These are phyloP conservation scores for Avena eriantha DNA, from an alignment of 176 grass and related monocot genomes.

Conservation along the genomic window DNA sequence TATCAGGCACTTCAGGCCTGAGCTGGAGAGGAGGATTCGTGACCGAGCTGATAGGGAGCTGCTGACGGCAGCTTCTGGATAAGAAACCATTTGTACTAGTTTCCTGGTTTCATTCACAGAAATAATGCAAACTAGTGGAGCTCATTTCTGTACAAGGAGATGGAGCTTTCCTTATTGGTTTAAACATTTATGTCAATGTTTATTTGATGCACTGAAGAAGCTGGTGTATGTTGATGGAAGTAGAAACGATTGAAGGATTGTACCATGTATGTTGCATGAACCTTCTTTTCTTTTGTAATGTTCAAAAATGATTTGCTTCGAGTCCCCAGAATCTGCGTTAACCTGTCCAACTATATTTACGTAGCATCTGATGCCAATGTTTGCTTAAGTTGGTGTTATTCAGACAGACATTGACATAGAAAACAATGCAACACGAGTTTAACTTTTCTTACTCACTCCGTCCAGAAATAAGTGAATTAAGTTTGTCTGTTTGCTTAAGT, in stretches of 20 bases:
- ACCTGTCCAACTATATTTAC: not conserved
- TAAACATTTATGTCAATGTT: slow-evolving; percentile 51
- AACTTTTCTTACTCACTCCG: too few species aligned
- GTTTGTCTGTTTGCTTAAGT: not conserved
- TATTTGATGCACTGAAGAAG: slow-evolving; percentile 46
- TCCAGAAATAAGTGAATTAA: too few species aligned
- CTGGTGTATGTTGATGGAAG: slow-evolving; percentile 45
- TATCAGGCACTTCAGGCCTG: slow-evolving; percentile 94
- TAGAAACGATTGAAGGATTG: slow-evolving; percentile 43
- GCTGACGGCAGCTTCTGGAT: slow-evolving; percentile 73
- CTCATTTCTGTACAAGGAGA: slow-evolving; percentile 51
- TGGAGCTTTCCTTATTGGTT: slow-evolving; percentile 52
- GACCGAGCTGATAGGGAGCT: slow-evolving; percentile 84
- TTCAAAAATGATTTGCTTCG: not conserved
- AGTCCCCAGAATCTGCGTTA: not conserved
- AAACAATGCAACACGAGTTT: not conserved
- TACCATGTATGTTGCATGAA: slow-evolving; percentile 24
- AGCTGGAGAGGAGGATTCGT: slow-evolving; percentile 85
- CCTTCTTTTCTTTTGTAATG: not conserved
- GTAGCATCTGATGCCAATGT: not conserved
- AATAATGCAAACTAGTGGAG: slow-evolving; percentile 78
- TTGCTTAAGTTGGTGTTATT: not conserved
- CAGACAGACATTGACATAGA: not conserved
- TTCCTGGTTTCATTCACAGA: slow-evolving; percentile 51
- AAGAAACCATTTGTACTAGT: slow-evolving; percentile 43